Conservation (phyloP, 2,329 filamentous ascomycete species). For the Pseudogymnoascus sp. region DNA sequence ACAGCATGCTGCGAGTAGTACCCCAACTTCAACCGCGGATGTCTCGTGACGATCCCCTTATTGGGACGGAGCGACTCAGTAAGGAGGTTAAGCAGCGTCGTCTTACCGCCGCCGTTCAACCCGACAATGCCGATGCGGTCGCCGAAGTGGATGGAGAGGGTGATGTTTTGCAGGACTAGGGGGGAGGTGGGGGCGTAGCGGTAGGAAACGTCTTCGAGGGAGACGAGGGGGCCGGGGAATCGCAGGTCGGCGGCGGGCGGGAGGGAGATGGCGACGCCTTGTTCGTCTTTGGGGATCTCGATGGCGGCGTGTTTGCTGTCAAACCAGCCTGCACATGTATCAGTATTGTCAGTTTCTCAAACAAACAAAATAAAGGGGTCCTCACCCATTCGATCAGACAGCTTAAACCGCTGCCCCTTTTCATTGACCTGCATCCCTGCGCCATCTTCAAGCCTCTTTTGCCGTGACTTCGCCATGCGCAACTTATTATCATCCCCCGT, state of each 20-base stretch:
- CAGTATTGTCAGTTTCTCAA: background rate
- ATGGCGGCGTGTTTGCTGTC: conserved; percentile 50
- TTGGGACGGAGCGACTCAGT: conserved; percentile 52
- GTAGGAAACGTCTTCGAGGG: conserved; percentile 61
- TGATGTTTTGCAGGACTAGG: conserved; percentile 53
- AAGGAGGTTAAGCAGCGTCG: conserved; percentile 65
- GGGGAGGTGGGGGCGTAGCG: conserved; percentile 45
- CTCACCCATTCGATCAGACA: conserved; percentile 37
- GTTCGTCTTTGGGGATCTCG: conserved; percentile 58
- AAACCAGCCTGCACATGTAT: conserved; percentile 21
- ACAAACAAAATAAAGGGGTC: background rate
- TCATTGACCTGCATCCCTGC: conserved; percentile 69
- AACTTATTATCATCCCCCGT: conserved; percentile 79
- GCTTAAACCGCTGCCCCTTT: conserved; percentile 68
- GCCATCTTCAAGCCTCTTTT: conserved; percentile 77
- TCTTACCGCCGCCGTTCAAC: conserved; percentile 76
- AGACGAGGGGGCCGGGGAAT: conserved; percentile 67
- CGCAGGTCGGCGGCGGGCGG: conserved; percentile 61
- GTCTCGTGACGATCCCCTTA: conserved; percentile 53
- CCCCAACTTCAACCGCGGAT: conserved; percentile 62
- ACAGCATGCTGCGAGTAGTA: conserved; percentile 79
- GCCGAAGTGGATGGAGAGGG: conserved; percentile 62
- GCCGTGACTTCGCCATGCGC: conserved; percentile 73
- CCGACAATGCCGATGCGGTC: conserved; percentile 70
- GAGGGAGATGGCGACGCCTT: conserved; percentile 48